phyloP scores from a whole-genome alignment of 345 rosid genomes.

The Clausena lansium region DNA sequence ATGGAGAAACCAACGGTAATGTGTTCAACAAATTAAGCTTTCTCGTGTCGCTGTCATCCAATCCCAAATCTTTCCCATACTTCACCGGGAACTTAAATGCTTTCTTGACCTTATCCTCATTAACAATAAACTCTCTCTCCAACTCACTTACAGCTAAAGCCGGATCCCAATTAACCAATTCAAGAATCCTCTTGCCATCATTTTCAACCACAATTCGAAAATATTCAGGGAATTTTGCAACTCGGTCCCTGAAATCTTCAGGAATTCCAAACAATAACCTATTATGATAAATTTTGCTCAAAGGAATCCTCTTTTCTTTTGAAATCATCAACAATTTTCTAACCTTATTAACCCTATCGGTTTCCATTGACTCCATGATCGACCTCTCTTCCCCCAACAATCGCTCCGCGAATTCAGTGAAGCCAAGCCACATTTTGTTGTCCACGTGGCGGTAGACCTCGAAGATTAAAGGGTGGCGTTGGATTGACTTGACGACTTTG shows the following conservation, averaged over 20 bases:
- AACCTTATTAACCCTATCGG: background rate
- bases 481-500: background rate
- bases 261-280: constrained; percentile 79
- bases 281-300: constrained; percentile 74
- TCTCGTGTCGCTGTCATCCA: constrained; percentile 47
- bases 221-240: constrained; percentile 61
- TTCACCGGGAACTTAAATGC: constrained; percentile 70
- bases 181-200: constrained; percentile 71
- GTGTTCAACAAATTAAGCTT: constrained; percentile 62
- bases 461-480: constrained; percentile 3
- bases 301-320: constrained; percentile 50
- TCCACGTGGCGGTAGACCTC: background rate
- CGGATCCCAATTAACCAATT: constrained; percentile 75
- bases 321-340: constrained; percentile 1
- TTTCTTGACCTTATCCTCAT: constrained; percentile 61
- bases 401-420: background rate
- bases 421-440: background rate
- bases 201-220: constrained; percentile 47
- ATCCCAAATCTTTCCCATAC: constrained; percentile 63
- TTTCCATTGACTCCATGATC: background rate
- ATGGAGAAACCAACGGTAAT: constrained; percentile 80
- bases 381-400: background rate
- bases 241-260: constrained; percentile 79
- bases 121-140: constrained; percentile 53
- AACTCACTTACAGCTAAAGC: constrained; percentile 61